Evolutionary conservation across 2,329 filamentous ascomycete genomes (phyloP).

Genomic region (Cladosporium sp.): DNA sequence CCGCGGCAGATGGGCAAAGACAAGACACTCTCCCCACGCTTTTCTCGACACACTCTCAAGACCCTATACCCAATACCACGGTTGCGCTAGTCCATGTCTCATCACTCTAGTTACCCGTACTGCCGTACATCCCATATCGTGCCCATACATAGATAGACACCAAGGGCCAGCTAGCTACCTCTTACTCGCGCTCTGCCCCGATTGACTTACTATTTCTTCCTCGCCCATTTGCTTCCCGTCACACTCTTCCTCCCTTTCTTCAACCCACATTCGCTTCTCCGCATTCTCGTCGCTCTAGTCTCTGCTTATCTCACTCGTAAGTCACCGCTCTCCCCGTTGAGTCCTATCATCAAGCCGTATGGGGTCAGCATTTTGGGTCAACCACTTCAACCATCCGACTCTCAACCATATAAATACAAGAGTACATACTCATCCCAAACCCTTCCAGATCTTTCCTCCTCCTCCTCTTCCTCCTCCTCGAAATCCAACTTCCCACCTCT

Average conservation of each 20-base stretch:
- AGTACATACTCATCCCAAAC: too few relatives aligned
- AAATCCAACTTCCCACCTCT: background rate
- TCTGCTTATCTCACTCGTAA: too few relatives aligned
- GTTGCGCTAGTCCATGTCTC: constrained; percentile 10
- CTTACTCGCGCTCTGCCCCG: constrained; percentile 2
- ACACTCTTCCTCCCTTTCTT: constrained; percentile 11
- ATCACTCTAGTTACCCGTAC: constrained; percentile 12
- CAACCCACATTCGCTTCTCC: constrained; percentile 10
- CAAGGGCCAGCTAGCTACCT: too few relatives aligned
- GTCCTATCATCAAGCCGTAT: background rate
- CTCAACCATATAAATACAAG: too few relatives aligned
- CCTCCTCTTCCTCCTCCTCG: too few relatives aligned
- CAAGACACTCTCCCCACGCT: background rate
- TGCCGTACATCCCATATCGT: too few relatives aligned
- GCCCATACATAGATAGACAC: background rate
- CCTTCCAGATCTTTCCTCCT: too few relatives aligned
- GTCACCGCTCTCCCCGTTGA: background rate
- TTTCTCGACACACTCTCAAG: background rate
- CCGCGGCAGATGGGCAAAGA: too few relatives aligned
- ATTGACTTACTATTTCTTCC: constrained; percentile 2
- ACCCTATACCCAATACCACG: constrained; percentile 7
- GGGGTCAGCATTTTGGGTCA: background rate
- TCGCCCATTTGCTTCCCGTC: constrained; percentile 1
- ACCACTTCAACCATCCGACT: background rate
- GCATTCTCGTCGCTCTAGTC: too few relatives aligned